phyloP scores from a whole-genome alignment of 2,329 filamentous ascomycete genomes.

The Sclerotinia glacialis region DNA sequence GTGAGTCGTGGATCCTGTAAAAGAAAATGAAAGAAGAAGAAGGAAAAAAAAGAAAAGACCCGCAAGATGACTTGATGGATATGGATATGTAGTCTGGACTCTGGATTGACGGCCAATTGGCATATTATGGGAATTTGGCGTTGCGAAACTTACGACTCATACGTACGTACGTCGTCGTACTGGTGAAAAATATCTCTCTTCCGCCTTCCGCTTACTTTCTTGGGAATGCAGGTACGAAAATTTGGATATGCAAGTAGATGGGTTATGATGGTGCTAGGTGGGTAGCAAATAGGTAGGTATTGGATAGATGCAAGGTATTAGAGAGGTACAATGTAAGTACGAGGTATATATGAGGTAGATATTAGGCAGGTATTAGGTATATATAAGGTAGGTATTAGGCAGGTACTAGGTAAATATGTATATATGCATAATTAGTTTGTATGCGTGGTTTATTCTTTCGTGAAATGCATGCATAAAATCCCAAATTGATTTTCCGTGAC shows the following conservation, averaged over 20 bases:
- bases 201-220: neutral
- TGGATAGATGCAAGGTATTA: no score
- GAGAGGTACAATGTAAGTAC: neutral
- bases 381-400: no score
- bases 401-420: neutral
- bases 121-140: neutral
- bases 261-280: no score
- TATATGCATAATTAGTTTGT: neutral
- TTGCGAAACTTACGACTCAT: neutral
- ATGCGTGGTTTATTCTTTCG: constrained; percentile 1
- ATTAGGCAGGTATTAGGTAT: neutral
- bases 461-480: neutral
- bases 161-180: no score
- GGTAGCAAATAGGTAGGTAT: neutral
- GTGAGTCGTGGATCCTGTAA: no score
- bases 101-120: neutral
- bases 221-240: constrained; percentile 1
- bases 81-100: no score
- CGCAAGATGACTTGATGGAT: neutral
- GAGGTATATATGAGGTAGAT: no score
- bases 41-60: no score
- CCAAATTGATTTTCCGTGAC: neutral
- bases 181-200: neutral
- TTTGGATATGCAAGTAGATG: neutral
- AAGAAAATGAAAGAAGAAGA: neutral